Evolutionary conservation across 306 rosid genomes (phyloP).

Genomic region (Hippophae gyantsensis): DNA sequence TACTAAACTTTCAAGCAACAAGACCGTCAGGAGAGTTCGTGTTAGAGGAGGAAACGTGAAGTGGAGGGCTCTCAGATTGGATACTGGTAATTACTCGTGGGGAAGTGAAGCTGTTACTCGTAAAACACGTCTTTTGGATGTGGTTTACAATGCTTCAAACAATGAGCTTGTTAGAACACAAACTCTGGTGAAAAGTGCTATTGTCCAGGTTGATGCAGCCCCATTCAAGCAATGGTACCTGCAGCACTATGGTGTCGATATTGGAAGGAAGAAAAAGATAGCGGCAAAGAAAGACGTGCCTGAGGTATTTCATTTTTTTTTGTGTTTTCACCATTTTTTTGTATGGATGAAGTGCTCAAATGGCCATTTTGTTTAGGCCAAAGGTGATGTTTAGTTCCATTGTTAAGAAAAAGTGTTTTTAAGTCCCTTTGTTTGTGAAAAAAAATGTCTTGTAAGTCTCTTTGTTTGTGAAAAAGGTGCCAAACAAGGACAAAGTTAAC

Average conservation of each 20-base stretch:
- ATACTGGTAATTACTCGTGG: conserved; percentile 41
- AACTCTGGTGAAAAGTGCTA: conserved; percentile 35
- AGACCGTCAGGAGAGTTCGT: conserved; percentile 34
- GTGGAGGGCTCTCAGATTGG: conserved; percentile 43
- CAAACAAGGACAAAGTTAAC: too few relatives aligned
- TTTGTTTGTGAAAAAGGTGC: too few relatives aligned
- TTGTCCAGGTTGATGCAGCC: conserved; percentile 39
- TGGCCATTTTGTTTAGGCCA: neutral
- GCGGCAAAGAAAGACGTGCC: conserved; percentile 31
- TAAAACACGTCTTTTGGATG: conserved; percentile 37
- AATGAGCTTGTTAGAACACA: conserved; percentile 43
- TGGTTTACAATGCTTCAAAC: conserved; percentile 40
- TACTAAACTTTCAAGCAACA: conserved; percentile 40
- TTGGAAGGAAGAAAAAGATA: conserved; percentile 35
- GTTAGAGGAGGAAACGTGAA: conserved; percentile 39
- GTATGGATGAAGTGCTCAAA: neutral
- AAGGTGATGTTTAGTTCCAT: neutral
- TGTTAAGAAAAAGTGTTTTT: too few relatives aligned
- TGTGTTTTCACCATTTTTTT: neutral
- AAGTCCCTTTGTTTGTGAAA: too few relatives aligned
- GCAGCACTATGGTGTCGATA: conserved; percentile 33
- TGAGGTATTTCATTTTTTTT: conserved; percentile 17
- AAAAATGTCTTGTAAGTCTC: too few relatives aligned
- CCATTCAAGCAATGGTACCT: conserved; percentile 42
- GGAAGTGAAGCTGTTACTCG: conserved; percentile 35